These are phyloP conservation scores for Colletotrichum sp. DNA, from an alignment of 2,329 filamentous ascomycete genomes.

Conservation along the genomic window DNA sequence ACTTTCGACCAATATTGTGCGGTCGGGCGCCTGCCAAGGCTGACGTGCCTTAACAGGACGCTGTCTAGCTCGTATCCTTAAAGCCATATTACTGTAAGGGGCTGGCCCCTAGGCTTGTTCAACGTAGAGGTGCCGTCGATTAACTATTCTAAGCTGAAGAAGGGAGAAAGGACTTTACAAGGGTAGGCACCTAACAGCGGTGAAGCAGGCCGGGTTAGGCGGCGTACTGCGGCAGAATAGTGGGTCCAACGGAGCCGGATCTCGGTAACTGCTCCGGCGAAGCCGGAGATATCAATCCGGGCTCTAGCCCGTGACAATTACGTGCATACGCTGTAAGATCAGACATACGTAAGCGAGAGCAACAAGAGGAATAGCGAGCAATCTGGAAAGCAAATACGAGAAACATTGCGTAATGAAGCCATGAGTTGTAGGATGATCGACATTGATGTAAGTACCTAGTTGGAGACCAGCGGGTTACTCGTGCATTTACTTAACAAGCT, in stretches of 20 bases:
- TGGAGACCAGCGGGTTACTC: fast-evolving
- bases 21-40: neutral
- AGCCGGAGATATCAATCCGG: too few species aligned
- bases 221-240: too few species aligned
- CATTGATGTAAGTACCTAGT: fast-evolving
- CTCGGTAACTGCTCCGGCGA: too few species aligned
- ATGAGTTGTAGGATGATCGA: neutral
- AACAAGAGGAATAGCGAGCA: neutral
- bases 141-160: too few species aligned
- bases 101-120: too few species aligned
- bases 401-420: fast-evolving
- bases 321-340: neutral
- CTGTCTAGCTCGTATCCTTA: neutral
- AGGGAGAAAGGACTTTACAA: too few species aligned
- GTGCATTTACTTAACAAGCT: fast-evolving
- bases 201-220: too few species aligned
- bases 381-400: neutral
- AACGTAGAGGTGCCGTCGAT: too few species aligned
- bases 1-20: neutral
- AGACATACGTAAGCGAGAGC: neutral
- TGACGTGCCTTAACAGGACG: neutral
- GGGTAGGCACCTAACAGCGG: too few species aligned
- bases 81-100: neutral
- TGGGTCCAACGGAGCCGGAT: too few species aligned
- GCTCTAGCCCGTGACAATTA: too few species aligned